phyloP scores from a whole-genome alignment of 768 basidiomycete genomes.

The Boletus fagicola region DNA sequence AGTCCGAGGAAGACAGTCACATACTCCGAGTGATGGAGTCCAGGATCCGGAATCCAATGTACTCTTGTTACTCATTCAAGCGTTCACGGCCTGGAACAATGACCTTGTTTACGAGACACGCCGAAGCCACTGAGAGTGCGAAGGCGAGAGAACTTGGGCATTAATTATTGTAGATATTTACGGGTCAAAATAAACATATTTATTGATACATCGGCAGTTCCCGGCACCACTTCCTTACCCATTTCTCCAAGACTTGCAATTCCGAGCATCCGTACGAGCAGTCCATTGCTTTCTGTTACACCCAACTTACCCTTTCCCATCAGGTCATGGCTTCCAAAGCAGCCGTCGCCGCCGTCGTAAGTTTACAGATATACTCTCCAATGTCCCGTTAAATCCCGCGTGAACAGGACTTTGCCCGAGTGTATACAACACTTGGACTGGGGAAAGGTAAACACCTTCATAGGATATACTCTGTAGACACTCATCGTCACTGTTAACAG shows the following conservation, averaged over 20 bases:
- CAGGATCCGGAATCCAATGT: neutral
- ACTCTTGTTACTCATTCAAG: too few relatives aligned
- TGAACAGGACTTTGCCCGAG: slow-evolving; percentile 75
- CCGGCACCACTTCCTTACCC: slow-evolving; percentile 22
- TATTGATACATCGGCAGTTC: slow-evolving; percentile 23
- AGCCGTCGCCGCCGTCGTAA: slow-evolving; percentile 64
- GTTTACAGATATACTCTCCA: slow-evolving; percentile 18
- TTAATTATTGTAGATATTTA: slow-evolving; percentile 1
- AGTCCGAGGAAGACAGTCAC: neutral
- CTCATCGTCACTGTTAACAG: slow-evolving; percentile 38
- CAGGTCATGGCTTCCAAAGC: slow-evolving; percentile 67
- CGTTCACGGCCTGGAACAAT: neutral
- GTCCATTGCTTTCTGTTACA: slow-evolving; percentile 3
- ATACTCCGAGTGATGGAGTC: neutral
- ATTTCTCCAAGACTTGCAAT: slow-evolving; percentile 13
- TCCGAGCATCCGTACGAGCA: slow-evolving; percentile 18
- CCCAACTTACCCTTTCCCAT: neutral
- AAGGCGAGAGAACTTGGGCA: too few relatives aligned
- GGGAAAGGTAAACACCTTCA: slow-evolving; percentile 63
- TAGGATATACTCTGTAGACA: neutral
- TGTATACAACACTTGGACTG: slow-evolving; percentile 78
- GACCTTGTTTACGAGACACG: neutral
- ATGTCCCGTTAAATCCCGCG: slow-evolving; percentile 5
- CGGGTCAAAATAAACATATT: neutral
- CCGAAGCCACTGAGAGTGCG: too few relatives aligned